A percentile compares a stretch with the other conserved stretches of the same genome.
These are phyloP conservation scores for Mycena venus DNA, from an alignment of 768 basidiomycete genomes.

Conservation along the genomic window DNA sequence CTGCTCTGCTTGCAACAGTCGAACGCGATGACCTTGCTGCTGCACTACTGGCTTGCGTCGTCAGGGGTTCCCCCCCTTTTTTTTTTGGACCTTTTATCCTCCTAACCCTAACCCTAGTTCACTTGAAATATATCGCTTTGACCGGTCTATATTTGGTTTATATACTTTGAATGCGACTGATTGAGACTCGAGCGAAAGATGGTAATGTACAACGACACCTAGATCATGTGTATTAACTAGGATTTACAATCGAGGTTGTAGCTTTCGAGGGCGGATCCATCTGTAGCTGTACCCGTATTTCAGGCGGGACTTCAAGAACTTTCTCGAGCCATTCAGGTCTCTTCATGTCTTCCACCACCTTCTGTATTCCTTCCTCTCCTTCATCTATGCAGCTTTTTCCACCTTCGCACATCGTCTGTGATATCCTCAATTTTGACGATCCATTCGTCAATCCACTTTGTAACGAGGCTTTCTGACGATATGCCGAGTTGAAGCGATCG, in stretches of 20 bases:
- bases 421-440: neutral
- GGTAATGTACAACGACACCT: neutral
- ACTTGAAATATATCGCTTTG: neutral
- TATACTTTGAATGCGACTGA: neutral
- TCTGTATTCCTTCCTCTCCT: neutral
- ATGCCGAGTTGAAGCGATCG: neutral
- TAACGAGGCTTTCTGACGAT: neutral
- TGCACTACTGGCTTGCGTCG: slow-evolving; percentile 73
- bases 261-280: neutral
- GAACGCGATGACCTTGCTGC: slow-evolving; percentile 67
- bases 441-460: neutral
- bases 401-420: neutral
- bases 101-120: neutral
- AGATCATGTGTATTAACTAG: neutral
- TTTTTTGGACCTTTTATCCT: slow-evolving; percentile 24
- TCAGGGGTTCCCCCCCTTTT: slow-evolving; percentile 65
- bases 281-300: neutral
- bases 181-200: too few species aligned
- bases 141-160: neutral
- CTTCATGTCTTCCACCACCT: neutral
- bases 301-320: neutral
- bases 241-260: neutral
- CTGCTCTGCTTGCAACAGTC: slow-evolving; percentile 73
- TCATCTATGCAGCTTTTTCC: neutral
- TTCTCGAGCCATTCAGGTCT: neutral